Percentiles rank a stretch among this genome's conserved stretches.
phyloP scores from a whole-genome alignment of 192 early-diverging fungal genomes.

The Pilaira anomala region DNA sequence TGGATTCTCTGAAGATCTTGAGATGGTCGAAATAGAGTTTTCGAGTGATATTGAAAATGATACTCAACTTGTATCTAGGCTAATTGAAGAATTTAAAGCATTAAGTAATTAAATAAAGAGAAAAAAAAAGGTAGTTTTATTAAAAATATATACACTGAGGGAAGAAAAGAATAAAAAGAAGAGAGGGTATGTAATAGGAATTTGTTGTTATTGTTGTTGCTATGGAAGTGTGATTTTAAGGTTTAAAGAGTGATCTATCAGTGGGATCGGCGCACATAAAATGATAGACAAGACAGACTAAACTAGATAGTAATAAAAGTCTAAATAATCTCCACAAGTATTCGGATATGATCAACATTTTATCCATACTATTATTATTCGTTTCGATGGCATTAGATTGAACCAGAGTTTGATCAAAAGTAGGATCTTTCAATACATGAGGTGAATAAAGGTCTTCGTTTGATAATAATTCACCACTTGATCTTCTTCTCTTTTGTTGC shows the following conservation, averaged over 20 bases:
- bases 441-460: not conserved
- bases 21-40: not conserved
- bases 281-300: conserved; percentile 26
- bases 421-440: conserved; percentile 8
- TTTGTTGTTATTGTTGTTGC: too few species aligned
- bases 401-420: not conserved
- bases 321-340: conserved; percentile 28
- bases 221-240: too few species aligned
- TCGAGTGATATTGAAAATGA: not conserved
- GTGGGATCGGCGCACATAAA: conserved; percentile 24
- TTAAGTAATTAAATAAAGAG: not conserved
- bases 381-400: not conserved
- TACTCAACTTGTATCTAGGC: too few species aligned
- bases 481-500: conserved; percentile 15
- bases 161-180: not conserved
- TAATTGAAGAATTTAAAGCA: not conserved
- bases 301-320: conserved; percentile 22
- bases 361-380: not conserved
- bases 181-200: not conserved
- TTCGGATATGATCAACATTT: conserved; percentile 20
- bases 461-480: not conserved
- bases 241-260: conserved; percentile 8
- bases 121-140: not conserved
- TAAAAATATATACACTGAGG: not conserved
- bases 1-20: not conserved